Evolutionary conservation across 169 alveolate genomes (phyloP), one percentile per base, ranked within the genome.

Genomic region (Plasmodium yoelii): DNA sequence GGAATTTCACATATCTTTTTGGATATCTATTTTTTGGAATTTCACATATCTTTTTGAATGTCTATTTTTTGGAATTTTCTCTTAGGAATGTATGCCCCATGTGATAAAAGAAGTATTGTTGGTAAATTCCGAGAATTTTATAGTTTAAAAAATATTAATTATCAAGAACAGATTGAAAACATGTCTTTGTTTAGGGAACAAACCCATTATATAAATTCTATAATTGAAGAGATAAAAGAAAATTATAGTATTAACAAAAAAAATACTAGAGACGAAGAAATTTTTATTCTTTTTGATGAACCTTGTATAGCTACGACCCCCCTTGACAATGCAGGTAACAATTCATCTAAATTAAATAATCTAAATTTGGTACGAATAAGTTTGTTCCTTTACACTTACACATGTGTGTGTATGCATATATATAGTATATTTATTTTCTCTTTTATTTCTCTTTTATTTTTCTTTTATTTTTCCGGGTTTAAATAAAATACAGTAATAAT

Each of bases 231-330:
- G 53, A 86, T 86, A 59, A 86, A 65, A 64, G 91, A 65, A 71
- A 68, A 86, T 46, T 70, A 22, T 51, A 64, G 69, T 34, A 15
- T 86, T 4, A 53, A 72, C 46, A 70, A 72, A 22, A 34, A 59
- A 13, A 60, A 24, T 15, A 2, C 68, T 2, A 46, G 87, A 44
- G 86, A 82, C n/a, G 63, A 57, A 7, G 91, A 86, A 28, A 55
- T 86, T 24, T 86, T 86, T 73, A 86, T 86, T 59, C 75, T 86
- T 9, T 47, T 86, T 26, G 91, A 86, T 28, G 91, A 86, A 15
- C 91, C 91, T 0, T 86, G 91, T 26, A 86, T 86, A 59, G 91
- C 91, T 24, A 86, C 91, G 0, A 86, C 91, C 12, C 91, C 91
- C 0, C 53, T 86, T 19, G 91, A 86, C 57, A 86, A 86, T 59